Evolutionary conservation across 1,284 basidiomycete genomes (phyloP).

Genomic region (Trametes sp.): DNA sequence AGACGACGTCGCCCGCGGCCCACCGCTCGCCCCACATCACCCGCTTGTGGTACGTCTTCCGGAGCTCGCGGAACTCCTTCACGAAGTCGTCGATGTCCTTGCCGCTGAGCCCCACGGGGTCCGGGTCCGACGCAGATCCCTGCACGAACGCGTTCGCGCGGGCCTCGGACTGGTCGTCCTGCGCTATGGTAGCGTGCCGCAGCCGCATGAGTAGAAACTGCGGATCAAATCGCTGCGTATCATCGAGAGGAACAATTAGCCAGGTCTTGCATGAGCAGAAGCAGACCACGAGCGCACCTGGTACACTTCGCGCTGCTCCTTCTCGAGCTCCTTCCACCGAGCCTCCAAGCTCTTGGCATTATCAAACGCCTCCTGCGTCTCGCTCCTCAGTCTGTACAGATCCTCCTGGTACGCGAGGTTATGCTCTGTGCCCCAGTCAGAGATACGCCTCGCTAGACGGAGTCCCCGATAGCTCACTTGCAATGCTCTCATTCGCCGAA

Average conservation of each 20-base stretch:
- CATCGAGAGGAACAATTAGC: neutral
- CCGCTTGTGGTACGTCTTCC: constrained; percentile 90
- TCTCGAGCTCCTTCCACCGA: constrained; percentile 85
- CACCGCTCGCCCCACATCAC: constrained; percentile 90
- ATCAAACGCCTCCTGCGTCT: constrained; percentile 86
- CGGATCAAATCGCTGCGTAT: constrained; percentile 79
- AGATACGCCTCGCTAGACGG: neutral
- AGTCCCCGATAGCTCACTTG: constrained; percentile 62
- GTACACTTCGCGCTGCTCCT: constrained; percentile 86
- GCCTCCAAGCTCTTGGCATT: constrained; percentile 82
- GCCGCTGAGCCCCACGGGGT: constrained; percentile 47
- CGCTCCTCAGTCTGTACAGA: constrained; percentile 75
- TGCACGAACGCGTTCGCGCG: constrained; percentile 84
- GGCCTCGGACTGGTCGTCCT: constrained; percentile 88
- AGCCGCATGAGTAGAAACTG: constrained; percentile 89
- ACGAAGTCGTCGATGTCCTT: constrained; percentile 87
- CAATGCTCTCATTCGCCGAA: constrained; percentile 83
- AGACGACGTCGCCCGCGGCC: constrained; percentile 83
- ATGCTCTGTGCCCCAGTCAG: constrained; percentile 54
- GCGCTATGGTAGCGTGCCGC: constrained; percentile 84
- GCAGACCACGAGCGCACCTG: constrained; percentile 60
- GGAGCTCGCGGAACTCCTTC: constrained; percentile 83
- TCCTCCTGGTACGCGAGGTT: constrained; percentile 80
- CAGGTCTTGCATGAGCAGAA: constrained; percentile 6
- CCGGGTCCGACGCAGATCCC: constrained; percentile 46